Conservation (phyloP, 1,284 basidiomycete genomes). For the Rhizoctonia solani region DNA sequence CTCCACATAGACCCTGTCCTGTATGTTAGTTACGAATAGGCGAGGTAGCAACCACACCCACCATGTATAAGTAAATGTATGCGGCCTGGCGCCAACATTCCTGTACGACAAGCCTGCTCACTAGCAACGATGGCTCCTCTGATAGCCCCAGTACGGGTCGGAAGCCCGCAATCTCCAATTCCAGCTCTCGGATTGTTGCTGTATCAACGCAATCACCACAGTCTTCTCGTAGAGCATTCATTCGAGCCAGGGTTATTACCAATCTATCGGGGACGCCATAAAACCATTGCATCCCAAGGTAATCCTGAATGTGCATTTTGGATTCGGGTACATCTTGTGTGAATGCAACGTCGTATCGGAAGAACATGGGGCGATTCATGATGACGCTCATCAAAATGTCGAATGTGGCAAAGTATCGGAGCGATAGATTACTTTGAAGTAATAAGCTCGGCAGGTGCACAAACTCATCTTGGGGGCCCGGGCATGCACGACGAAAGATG, state of each 20-base stretch:
- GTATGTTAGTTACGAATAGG: not conserved
- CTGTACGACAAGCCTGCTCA: not conserved
- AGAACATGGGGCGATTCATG: not conserved
- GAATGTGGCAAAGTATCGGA: slow-evolving; percentile 11
- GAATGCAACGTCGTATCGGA: slow-evolving; percentile 13
- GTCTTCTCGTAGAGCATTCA: slow-evolving; percentile 17
- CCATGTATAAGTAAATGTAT: not conserved
- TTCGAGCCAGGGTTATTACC: slow-evolving; percentile 9
- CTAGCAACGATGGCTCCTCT: not conserved
- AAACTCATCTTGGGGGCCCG: not conserved
- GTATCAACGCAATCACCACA: slow-evolving; percentile 4
- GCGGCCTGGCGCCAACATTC: slow-evolving; percentile 1
- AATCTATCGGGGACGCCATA: slow-evolving; percentile 20
- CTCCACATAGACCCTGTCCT: slow-evolving; percentile 20
- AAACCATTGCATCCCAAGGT: slow-evolving; percentile 23
- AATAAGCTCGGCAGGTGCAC: slow-evolving; percentile 12
- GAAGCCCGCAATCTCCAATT: not conserved
- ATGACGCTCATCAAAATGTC: slow-evolving; percentile 14
- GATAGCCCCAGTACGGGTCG: not conserved
- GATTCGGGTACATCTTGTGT: not conserved
- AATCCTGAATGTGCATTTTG: not conserved
- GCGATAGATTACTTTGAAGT: not conserved
- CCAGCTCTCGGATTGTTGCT: slow-evolving; percentile 7
- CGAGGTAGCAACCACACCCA: not conserved
- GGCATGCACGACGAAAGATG: not conserved